phyloP scores from a whole-genome alignment of 106 monocot species.

The Dendrobium huoshanense region DNA sequence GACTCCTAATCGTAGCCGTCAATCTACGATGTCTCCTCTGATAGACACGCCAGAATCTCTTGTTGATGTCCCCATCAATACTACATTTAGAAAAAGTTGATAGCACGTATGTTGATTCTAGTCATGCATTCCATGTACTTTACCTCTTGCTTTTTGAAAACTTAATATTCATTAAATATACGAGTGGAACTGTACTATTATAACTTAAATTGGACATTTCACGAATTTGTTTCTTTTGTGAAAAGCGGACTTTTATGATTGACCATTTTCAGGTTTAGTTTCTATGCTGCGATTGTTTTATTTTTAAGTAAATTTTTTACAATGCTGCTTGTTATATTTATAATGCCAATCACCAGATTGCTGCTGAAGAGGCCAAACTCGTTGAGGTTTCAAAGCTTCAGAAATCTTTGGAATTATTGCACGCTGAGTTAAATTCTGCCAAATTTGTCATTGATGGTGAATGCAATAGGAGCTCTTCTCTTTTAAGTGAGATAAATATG shows the following conservation, averaged over 20 bases:
- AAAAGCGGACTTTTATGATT: background rate
- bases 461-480: conserved; percentile 40
- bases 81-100: too few relatives aligned
- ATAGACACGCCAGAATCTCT: too few relatives aligned
- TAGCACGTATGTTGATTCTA: background rate
- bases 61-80: too few relatives aligned
- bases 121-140: background rate
- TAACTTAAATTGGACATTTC: background rate
- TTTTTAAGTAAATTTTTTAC: background rate
- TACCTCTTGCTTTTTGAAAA: background rate
- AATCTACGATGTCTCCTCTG: too few relatives aligned
- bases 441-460: conserved; percentile 39
- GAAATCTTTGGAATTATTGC: conserved; percentile 41
- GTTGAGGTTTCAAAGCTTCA: conserved; percentile 69
- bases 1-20: too few relatives aligned
- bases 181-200: background rate
- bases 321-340: background rate
- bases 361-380: conserved; percentile 65
- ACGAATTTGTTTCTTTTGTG: background rate
- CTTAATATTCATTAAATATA: background rate
- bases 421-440: conserved; percentile 39
- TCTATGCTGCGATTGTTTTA: background rate
- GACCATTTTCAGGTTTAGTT: background rate
- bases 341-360: conserved; percentile 27
- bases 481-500: conserved; percentile 43